Conservation (phyloP, 495 filamentous ascomycete species). For the Neurospora terricola region DNA sequence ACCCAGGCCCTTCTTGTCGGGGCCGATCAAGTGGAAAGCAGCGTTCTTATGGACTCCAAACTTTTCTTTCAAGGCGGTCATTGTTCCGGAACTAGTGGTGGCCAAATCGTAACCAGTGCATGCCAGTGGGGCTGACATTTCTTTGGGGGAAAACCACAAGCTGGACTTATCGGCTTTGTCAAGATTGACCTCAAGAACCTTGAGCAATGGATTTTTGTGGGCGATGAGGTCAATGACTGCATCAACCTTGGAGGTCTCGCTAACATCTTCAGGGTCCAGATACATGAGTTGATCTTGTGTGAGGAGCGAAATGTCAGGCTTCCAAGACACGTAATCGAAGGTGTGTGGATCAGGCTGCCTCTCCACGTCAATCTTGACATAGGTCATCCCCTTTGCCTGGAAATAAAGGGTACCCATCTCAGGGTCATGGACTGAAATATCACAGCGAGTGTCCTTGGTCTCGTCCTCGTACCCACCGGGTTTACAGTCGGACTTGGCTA, state of each 20-base stretch:
- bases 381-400: constrained; percentile 12
- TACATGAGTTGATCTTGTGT: constrained; percentile 6
- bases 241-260: neutral
- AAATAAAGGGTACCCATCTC: constrained; percentile 10
- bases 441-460: neutral
- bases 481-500: neutral
- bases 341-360: constrained; percentile 5
- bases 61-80: neutral
- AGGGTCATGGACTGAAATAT: constrained; percentile 12
- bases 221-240: constrained; percentile 18
- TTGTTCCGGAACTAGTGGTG: neutral
- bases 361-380: constrained; percentile 2
- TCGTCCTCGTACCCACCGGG: neutral
- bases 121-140: neutral
- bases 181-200: constrained; percentile 20
- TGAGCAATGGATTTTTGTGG: constrained; percentile 21
- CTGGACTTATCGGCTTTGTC: constrained; percentile 1
- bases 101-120: neutral
- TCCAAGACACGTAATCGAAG: constrained; percentile 15
- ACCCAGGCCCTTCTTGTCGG: neutral
- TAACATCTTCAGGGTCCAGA: neutral
- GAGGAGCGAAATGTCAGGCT: constrained; percentile 22
- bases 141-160: neutral
- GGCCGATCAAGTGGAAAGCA: neutral
- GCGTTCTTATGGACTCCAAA: neutral